Conservation (phyloP, 768 basidiomycete species). For the Kwoniella heveanensis region DNA sequence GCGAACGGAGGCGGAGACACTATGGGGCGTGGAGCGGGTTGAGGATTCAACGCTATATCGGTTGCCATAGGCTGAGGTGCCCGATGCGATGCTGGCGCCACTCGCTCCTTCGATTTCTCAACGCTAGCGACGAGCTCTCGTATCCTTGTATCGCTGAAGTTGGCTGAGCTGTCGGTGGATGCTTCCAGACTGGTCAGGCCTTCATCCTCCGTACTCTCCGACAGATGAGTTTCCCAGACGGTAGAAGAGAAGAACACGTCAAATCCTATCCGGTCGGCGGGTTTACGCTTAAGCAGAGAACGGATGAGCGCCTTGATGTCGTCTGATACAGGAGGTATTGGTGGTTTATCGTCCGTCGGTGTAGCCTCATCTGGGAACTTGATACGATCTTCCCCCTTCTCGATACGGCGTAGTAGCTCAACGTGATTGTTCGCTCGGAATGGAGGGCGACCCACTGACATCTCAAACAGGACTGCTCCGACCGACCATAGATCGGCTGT, state of each 20-base stretch:
- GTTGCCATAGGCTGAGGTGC: conserved; percentile 35
- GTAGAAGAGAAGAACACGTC: conserved; percentile 87
- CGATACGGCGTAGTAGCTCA: conserved; percentile 89
- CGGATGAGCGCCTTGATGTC: conserved; percentile 90
- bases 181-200: conserved; percentile 40
- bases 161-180: conserved; percentile 37
- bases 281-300: conserved; percentile 76
- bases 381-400: conserved; percentile 77
- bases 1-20: conserved; percentile 2
- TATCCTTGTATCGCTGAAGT: conserved; percentile 14
- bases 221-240: conserved; percentile 57
- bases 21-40: conserved; percentile 29
- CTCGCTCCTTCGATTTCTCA: conserved; percentile 23
- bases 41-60: conserved; percentile 40
- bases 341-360: conserved; percentile 56
- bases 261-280: conserved; percentile 80
- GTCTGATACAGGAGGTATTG: conserved; percentile 60
- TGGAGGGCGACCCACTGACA: conserved; percentile 88
- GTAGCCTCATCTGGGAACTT: conserved; percentile 92
- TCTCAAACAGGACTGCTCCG: conserved; percentile 94
- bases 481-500: conserved; percentile 98
- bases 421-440: conserved; percentile 96
- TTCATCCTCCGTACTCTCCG: conserved; percentile 63
- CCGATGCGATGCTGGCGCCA: conserved; percentile 14
- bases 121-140: conserved; percentile 26